These are phyloP conservation scores for Pythium angustatum DNA, from an alignment of 352 stramenopile genomes.

Conservation along the genomic window DNA sequence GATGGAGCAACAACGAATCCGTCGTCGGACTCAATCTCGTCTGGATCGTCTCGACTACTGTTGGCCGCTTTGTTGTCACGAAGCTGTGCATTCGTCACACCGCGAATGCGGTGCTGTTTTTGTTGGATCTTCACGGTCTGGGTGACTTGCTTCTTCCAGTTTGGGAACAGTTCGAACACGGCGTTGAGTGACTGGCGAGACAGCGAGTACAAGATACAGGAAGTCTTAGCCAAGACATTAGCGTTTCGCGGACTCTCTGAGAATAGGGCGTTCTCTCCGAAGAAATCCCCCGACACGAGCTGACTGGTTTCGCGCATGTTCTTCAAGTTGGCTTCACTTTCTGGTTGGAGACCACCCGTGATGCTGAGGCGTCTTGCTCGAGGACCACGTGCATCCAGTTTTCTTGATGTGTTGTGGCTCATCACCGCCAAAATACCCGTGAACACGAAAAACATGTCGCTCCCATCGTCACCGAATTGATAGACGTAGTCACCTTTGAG, in stretches of 20 bases:
- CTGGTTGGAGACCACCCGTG: neutral
- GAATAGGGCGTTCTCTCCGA: constrained; percentile 54
- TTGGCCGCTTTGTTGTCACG: neutral
- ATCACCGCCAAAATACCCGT: constrained; percentile 45
- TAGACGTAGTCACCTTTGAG: constrained; percentile 53
- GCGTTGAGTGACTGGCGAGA: constrained; percentile 46
- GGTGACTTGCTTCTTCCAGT: constrained; percentile 54
- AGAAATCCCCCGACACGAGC: constrained; percentile 39
- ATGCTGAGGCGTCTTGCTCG: neutral
- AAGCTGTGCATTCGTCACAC: neutral
- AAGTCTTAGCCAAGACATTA: constrained; percentile 44
- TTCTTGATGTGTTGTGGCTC: constrained; percentile 8
- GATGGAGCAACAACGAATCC: too few species aligned
- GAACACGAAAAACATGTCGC: constrained; percentile 67
- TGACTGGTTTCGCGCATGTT: constrained; percentile 33
- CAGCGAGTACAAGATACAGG: constrained; percentile 49
- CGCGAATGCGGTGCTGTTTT: constrained; percentile 37
- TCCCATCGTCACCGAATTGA: constrained; percentile 45
- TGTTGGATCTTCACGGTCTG: constrained; percentile 50
- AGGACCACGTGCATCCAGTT: neutral
- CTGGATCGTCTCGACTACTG: constrained; percentile 5
- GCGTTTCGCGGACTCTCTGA: constrained; percentile 41
- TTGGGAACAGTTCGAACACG: constrained; percentile 49
- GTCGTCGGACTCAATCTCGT: constrained; percentile 8
- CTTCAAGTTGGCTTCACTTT: constrained; percentile 6